Percentiles rank a stretch among this genome's conserved stretches.
phyloP scores from a whole-genome alignment of 371 early-diverging fungal genomes.

The Parasitella parasitica region DNA sequence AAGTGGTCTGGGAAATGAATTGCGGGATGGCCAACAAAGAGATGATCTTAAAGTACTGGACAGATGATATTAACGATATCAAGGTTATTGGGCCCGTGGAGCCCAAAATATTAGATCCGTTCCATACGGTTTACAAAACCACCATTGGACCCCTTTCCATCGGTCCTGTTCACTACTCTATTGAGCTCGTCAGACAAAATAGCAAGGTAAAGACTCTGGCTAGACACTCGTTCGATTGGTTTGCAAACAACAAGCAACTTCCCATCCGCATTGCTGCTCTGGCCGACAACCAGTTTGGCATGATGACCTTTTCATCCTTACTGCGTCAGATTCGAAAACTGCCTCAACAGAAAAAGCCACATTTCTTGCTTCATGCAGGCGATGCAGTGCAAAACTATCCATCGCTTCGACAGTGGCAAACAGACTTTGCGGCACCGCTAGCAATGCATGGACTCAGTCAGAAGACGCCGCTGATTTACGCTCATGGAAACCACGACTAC shows the following conservation, averaged over 20 bases:
- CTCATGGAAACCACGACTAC: constrained; percentile 79
- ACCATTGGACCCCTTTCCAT: constrained; percentile 43
- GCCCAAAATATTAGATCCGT: constrained; percentile 36
- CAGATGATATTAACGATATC: background rate
- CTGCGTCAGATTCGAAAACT: constrained; percentile 41
- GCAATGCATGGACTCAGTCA: constrained; percentile 57
- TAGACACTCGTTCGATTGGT: constrained; percentile 32
- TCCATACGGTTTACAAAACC: constrained; percentile 54
- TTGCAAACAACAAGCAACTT: constrained; percentile 21
- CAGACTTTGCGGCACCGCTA: constrained; percentile 68
- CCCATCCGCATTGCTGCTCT: constrained; percentile 60
- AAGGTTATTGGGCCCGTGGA: constrained; percentile 19
- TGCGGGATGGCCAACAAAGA: constrained; percentile 44
- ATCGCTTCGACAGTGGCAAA: constrained; percentile 70
- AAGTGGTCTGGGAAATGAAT: constrained; percentile 65
- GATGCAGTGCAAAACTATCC: constrained; percentile 66
- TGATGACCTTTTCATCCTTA: constrained; percentile 50
- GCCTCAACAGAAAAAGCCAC: constrained; percentile 23
- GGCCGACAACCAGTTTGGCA: constrained; percentile 64
- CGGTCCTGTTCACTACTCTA: constrained; percentile 11
- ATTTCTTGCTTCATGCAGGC: constrained; percentile 65
- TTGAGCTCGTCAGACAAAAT: background rate
- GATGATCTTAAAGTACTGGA: constrained; percentile 40
- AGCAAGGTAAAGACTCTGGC: constrained; percentile 26
- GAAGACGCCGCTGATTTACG: constrained; percentile 65